Evolutionary conservation across 768 basidiomycete species (phyloP), one percentile per base, ranked within the genome.

Genomic region (Suillus sp.): DNA sequence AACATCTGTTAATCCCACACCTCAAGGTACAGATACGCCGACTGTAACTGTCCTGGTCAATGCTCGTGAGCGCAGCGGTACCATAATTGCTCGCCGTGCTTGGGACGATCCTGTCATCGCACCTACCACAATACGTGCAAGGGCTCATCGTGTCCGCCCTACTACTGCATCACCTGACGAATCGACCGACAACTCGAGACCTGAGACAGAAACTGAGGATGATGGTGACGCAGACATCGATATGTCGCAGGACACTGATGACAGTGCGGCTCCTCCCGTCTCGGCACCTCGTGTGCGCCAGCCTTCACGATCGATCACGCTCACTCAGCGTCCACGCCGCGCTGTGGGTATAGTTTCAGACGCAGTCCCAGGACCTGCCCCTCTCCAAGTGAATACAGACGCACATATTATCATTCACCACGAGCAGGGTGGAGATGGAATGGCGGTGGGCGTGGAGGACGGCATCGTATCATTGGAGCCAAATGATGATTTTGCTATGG

Each of bases 401-500:
- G 81, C 81, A 4, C 83, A 83, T 62, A 84, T 84, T 32, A 82
- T 84, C 45, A 84, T 84, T 69, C 83, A 82, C 61, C 76, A 81
- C 42, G 80, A 75, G 14, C 77, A 73, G n/a, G 81, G 75, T 7
- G 69, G 67, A 42, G 84, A 80, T 0, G 79, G 76, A 5, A 84
- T 83, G 10, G 71, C 76, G 9, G 73, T 74, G 34, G 83, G 85
- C 0, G 88, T 91, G 16, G 90, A 91, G 61, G 90, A 90, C 64
- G 91, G 89, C 1, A 86, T 93, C 45, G 91, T 91, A 8, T 85
- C 85, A 3, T 75, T 93, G 47, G 90, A 92, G 45, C 83, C 85
- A n/a, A 93, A 93, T 65, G 93, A 95, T 68, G 91, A 92, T 73
- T 91, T 94, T 67, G 91, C 89, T 6, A 92, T 93, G 88, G 93